Evolutionary conservation across 2,329 filamentous ascomycete species (phyloP), one percentile per base, ranked within the genome.

Genomic region (Dothidotthia symphoricarpi): DNA sequence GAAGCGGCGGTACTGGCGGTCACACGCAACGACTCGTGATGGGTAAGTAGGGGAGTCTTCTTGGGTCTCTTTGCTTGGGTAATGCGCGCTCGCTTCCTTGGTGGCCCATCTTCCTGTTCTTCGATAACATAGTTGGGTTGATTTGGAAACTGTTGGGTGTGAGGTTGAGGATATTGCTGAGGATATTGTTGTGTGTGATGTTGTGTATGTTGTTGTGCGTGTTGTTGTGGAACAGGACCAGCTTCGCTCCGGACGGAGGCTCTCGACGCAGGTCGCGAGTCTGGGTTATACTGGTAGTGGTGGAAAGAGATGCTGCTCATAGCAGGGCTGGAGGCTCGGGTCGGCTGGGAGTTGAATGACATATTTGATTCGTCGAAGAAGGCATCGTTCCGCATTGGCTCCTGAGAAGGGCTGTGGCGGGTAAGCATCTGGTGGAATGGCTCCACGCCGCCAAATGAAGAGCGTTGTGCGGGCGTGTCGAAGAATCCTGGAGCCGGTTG

Each of bases 1-100:
- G 90, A 95, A 28, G 88, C 88, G 29, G 90, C 85, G 12, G 87
- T 95, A 62, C 88, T 95, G 31, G 91, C 91, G 43, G 87, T 84
- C n/a, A 95, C 88, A 32, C 90, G 80, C 16, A 97, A 73, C 3
- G 88, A 94, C 32, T 93, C 88, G 8, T 82, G 79, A 19, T 82
- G 82, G 26, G 80, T 76, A 34, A 84, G 86, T 55, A 96, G 86
- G 15, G 80, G 81, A 45, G 76, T 79, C 51, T 80, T 84, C 34
- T 83, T 82, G n/a, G 81, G 81, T 69, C 82, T 84, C 47, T 86
- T 81, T 10, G 83, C 79, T 59, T 84, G 80, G 14, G 81, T 88
- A 16, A 85, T 80, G 59, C 88, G 93, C 24, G 83, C 89, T 55
- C 90, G 79, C 69, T 95, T 96, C 55, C 82, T 85, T 47, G 75